These are phyloP conservation scores for Phytophthora hibernalis DNA, from an alignment of 352 stramenopile species.

Conservation along the genomic window DNA sequence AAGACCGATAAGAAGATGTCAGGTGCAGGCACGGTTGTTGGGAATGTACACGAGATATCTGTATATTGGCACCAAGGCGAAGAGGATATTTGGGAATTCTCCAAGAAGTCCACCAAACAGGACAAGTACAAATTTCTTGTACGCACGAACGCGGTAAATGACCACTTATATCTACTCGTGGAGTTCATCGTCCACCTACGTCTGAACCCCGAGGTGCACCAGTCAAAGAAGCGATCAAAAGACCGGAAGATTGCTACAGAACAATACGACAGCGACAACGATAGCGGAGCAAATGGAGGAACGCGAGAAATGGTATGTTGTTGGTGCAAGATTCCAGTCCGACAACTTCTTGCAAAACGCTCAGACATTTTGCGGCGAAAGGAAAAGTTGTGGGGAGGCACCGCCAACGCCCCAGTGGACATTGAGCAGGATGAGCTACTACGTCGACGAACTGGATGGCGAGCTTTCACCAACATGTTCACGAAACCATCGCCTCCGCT, in stretches of 20 bases:
- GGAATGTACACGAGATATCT: constrained; percentile 82
- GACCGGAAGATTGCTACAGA: constrained; percentile 16
- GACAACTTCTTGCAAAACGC: constrained; percentile 55
- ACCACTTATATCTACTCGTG: constrained; percentile 70
- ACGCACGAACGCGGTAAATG: constrained; percentile 73
- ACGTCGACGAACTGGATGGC: constrained; percentile 69
- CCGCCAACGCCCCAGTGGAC: constrained; percentile 65
- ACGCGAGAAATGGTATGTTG: constrained; percentile 76
- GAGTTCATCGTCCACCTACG: constrained; percentile 79
- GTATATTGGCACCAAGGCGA: constrained; percentile 73
- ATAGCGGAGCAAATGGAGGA: constrained; percentile 13
- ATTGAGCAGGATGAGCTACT: constrained; percentile 82
- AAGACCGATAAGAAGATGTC: constrained; percentile 4
- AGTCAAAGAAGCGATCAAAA: constrained; percentile 23
- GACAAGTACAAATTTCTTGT: constrained; percentile 88
- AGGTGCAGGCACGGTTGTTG: constrained; percentile 55
- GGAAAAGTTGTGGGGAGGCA: constrained; percentile 72
- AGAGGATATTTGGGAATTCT: constrained; percentile 88
- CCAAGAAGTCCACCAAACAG: constrained; percentile 73
- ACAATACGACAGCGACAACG: constrained; percentile 17
- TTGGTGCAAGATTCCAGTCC: constrained; percentile 81
- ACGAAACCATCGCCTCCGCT: constrained; percentile 53
- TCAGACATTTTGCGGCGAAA: constrained; percentile 56
- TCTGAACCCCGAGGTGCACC: constrained; percentile 37
- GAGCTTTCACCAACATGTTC: constrained; percentile 76